Conservation (phyloP, 2,329 filamentous ascomycete species). For the Talaromyces sp. region DNA sequence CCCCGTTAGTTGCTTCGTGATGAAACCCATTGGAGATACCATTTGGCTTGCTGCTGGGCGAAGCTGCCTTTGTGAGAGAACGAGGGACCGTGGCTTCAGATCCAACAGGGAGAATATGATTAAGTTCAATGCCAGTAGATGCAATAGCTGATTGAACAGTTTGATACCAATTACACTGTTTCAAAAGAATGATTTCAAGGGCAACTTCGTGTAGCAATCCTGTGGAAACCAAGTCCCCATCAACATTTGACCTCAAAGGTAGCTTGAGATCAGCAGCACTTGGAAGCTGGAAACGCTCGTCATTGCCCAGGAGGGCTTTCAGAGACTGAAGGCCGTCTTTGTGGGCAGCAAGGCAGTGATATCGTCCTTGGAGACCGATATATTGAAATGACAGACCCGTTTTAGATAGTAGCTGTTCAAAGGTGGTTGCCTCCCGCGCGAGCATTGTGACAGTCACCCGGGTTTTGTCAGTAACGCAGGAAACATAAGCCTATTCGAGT, state of each 20-base stretch:
- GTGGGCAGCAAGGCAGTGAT: neutral
- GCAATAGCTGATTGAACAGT: neutral
- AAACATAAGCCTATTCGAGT: no score
- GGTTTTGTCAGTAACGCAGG: neutral
- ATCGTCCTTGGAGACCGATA: neutral
- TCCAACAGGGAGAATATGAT: no score
- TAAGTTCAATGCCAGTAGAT: no score
- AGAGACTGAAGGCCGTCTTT: neutral
- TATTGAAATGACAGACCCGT: neutral
- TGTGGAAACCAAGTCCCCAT: neutral
- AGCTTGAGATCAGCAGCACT: neutral
- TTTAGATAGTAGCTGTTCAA: no score
- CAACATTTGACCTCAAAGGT: neutral
- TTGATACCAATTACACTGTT: neutral
- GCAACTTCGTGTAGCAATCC: neutral
- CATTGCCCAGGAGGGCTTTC: neutral
- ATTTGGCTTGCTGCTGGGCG: no score
- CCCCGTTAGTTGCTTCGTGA: no score
- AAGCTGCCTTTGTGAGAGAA: no score
- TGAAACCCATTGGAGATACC: no score
- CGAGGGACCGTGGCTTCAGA: no score
- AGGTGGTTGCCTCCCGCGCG: no score
- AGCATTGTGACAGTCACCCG: neutral
- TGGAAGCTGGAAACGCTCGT: neutral
- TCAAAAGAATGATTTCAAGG: neutral